A percentile compares a stretch with the other conserved stretches of the same genome.
Evolutionary conservation across 164 flowering plant species (phyloP).

Genomic region (Vitis riparia): DNA sequence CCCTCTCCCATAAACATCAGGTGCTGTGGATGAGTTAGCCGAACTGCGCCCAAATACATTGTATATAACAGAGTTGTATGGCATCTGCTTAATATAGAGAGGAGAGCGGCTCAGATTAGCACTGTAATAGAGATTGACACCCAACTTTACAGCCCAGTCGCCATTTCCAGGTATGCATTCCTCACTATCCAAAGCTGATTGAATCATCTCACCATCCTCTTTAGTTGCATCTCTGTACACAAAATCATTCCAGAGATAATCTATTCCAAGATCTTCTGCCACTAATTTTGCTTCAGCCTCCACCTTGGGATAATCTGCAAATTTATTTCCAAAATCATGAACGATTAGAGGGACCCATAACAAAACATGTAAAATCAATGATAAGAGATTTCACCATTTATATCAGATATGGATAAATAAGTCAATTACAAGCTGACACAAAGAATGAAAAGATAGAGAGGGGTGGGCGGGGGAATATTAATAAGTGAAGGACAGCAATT

Average conservation of each 20-base stretch:
- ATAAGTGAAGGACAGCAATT: no score
- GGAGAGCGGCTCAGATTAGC: constrained; percentile 86
- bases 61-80: constrained; percentile 79
- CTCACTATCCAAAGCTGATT: constrained; percentile 65
- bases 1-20: constrained; percentile 34
- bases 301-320: constrained; percentile 83
- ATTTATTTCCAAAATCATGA: background rate
- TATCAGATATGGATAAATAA: no score
- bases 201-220: constrained; percentile 66
- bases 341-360: background rate
- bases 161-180: constrained; percentile 70
- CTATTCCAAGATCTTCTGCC: constrained; percentile 68
- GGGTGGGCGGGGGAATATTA: no score
- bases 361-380: background rate
- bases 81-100: constrained; percentile 94
- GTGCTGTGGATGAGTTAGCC: constrained; percentile 33
- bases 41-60: constrained; percentile 75
- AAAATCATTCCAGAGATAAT: constrained; percentile 63
- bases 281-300: constrained; percentile 71
- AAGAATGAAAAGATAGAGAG: no score
- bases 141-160: constrained; percentile 96
- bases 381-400: background rate
- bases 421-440: no score
- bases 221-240: constrained; percentile 53
- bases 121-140: constrained; percentile 86